Evolutionary conservation across 176 grass and related monocot species (phyloP).

Genomic region (Raddia distichophylla): DNA sequence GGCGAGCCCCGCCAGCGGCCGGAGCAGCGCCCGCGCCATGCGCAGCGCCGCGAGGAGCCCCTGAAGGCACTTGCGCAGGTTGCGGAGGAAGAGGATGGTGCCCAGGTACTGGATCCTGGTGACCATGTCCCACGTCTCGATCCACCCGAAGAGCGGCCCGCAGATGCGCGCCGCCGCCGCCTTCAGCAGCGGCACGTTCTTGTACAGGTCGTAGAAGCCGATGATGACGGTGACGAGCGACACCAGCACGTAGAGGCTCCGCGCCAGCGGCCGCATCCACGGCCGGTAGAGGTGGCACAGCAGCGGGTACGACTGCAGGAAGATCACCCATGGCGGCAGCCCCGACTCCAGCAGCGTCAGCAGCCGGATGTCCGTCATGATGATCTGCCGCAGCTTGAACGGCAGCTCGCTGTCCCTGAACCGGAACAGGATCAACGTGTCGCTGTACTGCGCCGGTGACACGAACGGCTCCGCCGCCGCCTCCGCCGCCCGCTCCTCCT

Average conservation of each 20-base stretch:
- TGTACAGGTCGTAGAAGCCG: conserved; percentile 98
- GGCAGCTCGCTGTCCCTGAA: conserved; percentile 66
- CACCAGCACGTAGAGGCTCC: conserved; percentile 58
- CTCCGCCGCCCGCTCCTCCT: background rate
- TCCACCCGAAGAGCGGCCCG: conserved; percentile 82
- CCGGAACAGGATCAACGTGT: conserved; percentile 66
- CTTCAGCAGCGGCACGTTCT: conserved; percentile 88
- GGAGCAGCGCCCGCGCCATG: conserved; percentile 25
- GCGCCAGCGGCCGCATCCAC: conserved; percentile 76
- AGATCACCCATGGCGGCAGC: conserved; percentile 86
- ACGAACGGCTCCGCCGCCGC: background rate
- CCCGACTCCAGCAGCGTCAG: conserved; percentile 82
- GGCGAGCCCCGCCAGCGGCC: conserved; percentile 24
- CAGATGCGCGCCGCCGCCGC: conserved; percentile 64
- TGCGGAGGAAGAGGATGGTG: conserved; percentile 87
- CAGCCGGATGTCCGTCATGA: conserved; percentile 80
- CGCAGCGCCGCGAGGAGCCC: conserved; percentile 47
- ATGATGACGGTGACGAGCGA: conserved; percentile 72
- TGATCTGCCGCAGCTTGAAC: conserved; percentile 59
- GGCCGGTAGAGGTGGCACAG: conserved; percentile 79
- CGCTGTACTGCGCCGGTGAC: conserved; percentile 52
- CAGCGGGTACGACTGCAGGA: conserved; percentile 88
- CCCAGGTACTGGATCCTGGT: conserved; percentile 83
- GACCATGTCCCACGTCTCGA: conserved; percentile 92
- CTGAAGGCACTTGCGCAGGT: conserved; percentile 53